Evolutionary conservation across 2,329 filamentous ascomycete species (phyloP).

Genomic region (Canariomyces notabilis): DNA sequence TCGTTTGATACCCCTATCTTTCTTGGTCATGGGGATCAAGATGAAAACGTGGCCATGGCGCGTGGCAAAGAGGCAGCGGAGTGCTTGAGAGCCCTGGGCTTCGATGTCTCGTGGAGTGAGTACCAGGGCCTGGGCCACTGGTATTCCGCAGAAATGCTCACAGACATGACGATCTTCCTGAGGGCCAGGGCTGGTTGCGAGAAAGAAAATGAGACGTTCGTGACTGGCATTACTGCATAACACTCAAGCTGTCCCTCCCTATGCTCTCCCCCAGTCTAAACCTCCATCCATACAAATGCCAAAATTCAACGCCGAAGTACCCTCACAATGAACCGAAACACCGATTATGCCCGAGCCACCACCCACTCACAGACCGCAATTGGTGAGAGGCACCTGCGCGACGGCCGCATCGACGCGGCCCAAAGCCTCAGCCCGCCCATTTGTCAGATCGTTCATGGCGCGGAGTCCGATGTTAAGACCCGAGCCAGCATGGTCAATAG

Average conservation of each 20-base stretch:
- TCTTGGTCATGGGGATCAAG: constrained; percentile 40
- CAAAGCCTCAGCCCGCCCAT: constrained; percentile 42
- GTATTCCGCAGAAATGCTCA: constrained; percentile 39
- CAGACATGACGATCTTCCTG: constrained; percentile 29
- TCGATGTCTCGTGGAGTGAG: constrained; percentile 32
- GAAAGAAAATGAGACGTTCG: neutral
- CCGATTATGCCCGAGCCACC: neutral
- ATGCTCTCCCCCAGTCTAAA: neutral
- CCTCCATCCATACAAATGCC: constrained; percentile 1
- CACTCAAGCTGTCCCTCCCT: neutral
- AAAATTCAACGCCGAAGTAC: neutral
- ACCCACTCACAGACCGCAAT: constrained; percentile 35
- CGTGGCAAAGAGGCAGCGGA: constrained; percentile 33
- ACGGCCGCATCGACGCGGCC: constrained; percentile 50
- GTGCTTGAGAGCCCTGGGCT: constrained; percentile 33
- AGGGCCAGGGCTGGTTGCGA: neutral
- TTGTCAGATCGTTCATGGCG: constrained; percentile 53
- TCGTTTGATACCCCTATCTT: constrained; percentile 37
- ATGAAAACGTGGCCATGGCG: constrained; percentile 36
- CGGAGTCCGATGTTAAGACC: constrained; percentile 54
- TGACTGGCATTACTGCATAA: constrained; percentile 12
- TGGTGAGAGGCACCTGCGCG: constrained; percentile 37
- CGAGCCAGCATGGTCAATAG: constrained; percentile 45
- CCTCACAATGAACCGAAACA: neutral
- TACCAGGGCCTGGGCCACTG: constrained; percentile 43